Conservation (phyloP, 768 basidiomycete species). For the Macrolepiota fuliginosa region DNA sequence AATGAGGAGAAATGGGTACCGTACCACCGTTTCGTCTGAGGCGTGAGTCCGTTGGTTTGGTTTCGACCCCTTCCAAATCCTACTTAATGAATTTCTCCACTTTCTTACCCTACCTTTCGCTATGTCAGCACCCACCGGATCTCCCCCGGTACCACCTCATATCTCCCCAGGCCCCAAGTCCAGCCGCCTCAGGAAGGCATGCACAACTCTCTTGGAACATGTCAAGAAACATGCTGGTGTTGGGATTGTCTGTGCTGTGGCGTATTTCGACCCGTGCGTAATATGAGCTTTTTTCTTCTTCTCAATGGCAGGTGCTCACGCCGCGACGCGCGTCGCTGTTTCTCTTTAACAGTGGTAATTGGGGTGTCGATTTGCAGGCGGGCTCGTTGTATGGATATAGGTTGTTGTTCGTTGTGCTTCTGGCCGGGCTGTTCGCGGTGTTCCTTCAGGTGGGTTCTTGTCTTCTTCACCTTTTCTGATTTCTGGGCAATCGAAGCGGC, state of each 20-base stretch:
- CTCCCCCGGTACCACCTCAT: slow-evolving; percentile 7
- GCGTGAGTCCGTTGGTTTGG: slow-evolving; percentile 36
- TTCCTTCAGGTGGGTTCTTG: slow-evolving; percentile 62
- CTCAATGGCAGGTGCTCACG: slow-evolving; percentile 6
- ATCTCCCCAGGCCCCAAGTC: slow-evolving; percentile 8
- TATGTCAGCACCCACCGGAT: slow-evolving; percentile 25
- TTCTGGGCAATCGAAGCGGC: neutral
- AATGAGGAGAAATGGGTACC: slow-evolving; percentile 29
- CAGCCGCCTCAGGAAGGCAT: slow-evolving; percentile 29
- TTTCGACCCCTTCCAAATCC: slow-evolving; percentile 33
- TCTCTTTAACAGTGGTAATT: slow-evolving; percentile 60
- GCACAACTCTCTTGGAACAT: slow-evolving; percentile 42
- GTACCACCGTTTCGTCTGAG: slow-evolving; percentile 36
- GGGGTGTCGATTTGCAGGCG: slow-evolving; percentile 88
- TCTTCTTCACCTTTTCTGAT: neutral
- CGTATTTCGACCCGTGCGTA: slow-evolving; percentile 84
- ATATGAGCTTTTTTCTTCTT: slow-evolving; percentile 3
- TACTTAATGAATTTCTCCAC: slow-evolving; percentile 18
- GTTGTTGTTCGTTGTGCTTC: slow-evolving; percentile 80
- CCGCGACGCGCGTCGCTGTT: neutral
- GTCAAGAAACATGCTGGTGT: slow-evolving; percentile 69
- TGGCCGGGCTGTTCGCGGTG: slow-evolving; percentile 81
- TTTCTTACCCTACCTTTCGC: slow-evolving; percentile 18
- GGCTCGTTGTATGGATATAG: slow-evolving; percentile 84
- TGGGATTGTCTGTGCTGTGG: slow-evolving; percentile 84